Conservation (phyloP, 495 filamentous ascomycete genomes). For the Cetradonia linearis region DNA sequence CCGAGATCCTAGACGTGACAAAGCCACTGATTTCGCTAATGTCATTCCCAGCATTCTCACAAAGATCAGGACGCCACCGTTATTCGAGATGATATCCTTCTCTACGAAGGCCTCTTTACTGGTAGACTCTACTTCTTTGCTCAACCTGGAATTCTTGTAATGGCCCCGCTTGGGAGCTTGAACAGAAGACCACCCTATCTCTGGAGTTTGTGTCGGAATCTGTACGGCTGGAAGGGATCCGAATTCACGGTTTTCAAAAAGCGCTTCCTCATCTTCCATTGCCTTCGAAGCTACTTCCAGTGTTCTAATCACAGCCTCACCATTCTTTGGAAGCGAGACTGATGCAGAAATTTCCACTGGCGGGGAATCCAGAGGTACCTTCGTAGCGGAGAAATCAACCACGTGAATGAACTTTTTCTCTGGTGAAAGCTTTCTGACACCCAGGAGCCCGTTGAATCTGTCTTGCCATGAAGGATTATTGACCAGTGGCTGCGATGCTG, state of each 20-base stretch:
- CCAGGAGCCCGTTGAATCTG: slow-evolving; percentile 60
- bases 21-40: slow-evolving; percentile 31
- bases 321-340: slow-evolving; percentile 40
- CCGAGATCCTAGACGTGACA: slow-evolving; percentile 28
- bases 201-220: slow-evolving; percentile 51
- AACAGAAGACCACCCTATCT: slow-evolving; percentile 42
- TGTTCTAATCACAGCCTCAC: slow-evolving; percentile 25
- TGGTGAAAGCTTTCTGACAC: slow-evolving; percentile 44
- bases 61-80: slow-evolving; percentile 22
- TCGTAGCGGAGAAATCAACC: slow-evolving; percentile 46
- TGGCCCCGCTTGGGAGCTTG: slow-evolving; percentile 34
- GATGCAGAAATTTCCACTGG: slow-evolving; percentile 43
- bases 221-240: slow-evolving; percentile 63
- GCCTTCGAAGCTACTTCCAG: slow-evolving; percentile 44
- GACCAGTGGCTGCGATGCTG: slow-evolving; percentile 27
- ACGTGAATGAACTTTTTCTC: slow-evolving; percentile 45
- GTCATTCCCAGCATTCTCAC: slow-evolving; percentile 37
- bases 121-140: slow-evolving; percentile 22
- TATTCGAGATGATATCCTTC: slow-evolving; percentile 3
- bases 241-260: slow-evolving; percentile 75
- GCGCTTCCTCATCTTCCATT: slow-evolving; percentile 67
- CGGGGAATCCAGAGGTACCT: slow-evolving; percentile 45
- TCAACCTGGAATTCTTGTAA: slow-evolving; percentile 28
- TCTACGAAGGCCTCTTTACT: slow-evolving; percentile 21
- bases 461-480: slow-evolving; percentile 55